Evolutionary conservation across 345 rosid species (phyloP).

Genomic region (Camelina hispida): DNA sequence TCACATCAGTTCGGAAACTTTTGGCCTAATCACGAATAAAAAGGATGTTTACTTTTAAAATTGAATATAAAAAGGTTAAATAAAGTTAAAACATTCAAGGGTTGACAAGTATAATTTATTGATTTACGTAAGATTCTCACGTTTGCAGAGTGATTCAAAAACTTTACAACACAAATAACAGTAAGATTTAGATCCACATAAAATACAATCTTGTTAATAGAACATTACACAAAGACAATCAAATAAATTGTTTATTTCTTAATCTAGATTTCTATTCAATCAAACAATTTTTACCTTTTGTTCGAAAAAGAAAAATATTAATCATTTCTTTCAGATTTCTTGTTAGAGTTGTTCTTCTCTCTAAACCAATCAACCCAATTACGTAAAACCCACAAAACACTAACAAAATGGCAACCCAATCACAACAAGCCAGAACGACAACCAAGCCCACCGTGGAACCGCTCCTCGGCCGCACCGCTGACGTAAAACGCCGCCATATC

Average conservation of each 20-base stretch:
- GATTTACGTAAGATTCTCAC: conserved; percentile 5
- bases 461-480: conserved; percentile 49
- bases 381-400: conserved; percentile 65
- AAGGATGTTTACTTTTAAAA: background rate
- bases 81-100: background rate
- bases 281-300: background rate
- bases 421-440: conserved; percentile 81
- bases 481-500: conserved; percentile 60
- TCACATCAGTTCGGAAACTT: background rate
- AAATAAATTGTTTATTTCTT: conserved; percentile 10
- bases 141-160: no score
- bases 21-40: background rate
- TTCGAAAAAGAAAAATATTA: background rate
- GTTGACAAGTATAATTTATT: conserved; percentile 9
- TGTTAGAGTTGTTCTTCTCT: conserved; percentile 40
- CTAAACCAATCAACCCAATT: conserved; percentile 66
- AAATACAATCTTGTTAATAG: background rate
- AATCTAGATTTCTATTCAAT: conserved; percentile 1
- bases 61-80: no score
- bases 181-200: background rate
- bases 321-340: conserved; percentile 14
- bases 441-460: conserved; percentile 83
- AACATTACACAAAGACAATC: conserved; percentile 20
- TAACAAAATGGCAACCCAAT: conserved; percentile 59
- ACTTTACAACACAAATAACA: no score